phyloP scores from a whole-genome alignment of 306 rosid species.

The Inga oerstediana region DNA sequence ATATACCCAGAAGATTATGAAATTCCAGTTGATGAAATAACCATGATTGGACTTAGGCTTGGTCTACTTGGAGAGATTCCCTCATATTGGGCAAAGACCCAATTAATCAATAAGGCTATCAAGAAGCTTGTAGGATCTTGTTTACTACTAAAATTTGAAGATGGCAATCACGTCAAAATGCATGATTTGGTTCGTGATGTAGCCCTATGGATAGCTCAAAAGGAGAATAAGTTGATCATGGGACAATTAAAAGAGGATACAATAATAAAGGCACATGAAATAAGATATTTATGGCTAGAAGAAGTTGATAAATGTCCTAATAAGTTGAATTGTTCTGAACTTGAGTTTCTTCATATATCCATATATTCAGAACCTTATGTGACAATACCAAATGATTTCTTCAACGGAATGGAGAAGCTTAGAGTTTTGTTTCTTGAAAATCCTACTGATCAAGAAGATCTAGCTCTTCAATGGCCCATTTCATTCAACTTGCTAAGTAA shows the following conservation, averaged over 20 bases:
- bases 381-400: background rate
- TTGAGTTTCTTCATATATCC: background rate
- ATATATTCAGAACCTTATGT: background rate
- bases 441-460: background rate
- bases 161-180: background rate
- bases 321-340: background rate
- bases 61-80: background rate
- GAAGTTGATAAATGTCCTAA: background rate
- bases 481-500: background rate
- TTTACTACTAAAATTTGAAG: background rate
- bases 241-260: background rate
- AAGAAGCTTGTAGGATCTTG: background rate
- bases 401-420: background rate
- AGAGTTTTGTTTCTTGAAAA: background rate
- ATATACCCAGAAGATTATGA: background rate
- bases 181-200: background rate
- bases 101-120: background rate
- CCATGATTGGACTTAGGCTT: background rate
- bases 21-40: background rate
- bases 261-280: background rate
- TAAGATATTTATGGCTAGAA: background rate
- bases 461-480: background rate
- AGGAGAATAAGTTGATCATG: background rate
- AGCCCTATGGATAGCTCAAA: background rate
- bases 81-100: background rate